These are phyloP conservation scores for Trypanosoma melophagium DNA, from an alignment of 208 protist species.

Conservation along the genomic window DNA sequence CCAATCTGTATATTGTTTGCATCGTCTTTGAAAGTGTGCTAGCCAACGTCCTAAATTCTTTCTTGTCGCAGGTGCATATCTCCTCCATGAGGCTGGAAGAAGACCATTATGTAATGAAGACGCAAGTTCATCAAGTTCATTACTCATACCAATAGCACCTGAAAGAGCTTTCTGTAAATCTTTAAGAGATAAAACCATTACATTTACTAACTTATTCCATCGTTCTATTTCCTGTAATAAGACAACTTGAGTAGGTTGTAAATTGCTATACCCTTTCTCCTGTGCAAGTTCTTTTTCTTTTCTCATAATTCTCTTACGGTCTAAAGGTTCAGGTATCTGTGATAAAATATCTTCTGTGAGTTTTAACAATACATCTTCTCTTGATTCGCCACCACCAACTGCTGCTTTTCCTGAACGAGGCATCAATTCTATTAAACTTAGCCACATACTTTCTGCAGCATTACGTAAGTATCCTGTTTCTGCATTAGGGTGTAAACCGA, in stretches of 20 bases:
- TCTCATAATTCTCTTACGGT: conserved; percentile 77
- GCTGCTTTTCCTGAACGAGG: conserved; percentile 70
- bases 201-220: conserved; percentile 94
- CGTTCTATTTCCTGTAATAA: conserved; percentile 98
- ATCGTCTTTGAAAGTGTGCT: conserved; percentile 92
- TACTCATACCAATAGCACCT: conserved; percentile 98
- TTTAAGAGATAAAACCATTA: conserved; percentile 91
- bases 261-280: conserved; percentile 57
- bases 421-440: conserved; percentile 96
- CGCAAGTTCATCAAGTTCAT: conserved; percentile 94
- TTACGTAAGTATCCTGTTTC: conserved; percentile 98
- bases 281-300: conserved; percentile 72
- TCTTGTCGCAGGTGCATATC: conserved; percentile 92
- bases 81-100: conserved; percentile 93
- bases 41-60: conserved; percentile 97
- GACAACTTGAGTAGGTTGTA: conserved; percentile 96
- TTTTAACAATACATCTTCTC: conserved; percentile 87
- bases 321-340: conserved; percentile 93
- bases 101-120: conserved; percentile 93
- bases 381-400: conserved; percentile 54
- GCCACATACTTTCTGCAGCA: conserved; percentile 94
- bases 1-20: conserved; percentile 96
- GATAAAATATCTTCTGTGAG: conserved; percentile 88
- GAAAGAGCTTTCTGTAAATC: conserved; percentile 95
- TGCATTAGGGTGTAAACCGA: conserved; percentile 98